These are phyloP conservation scores for Eucalyptus shirleyi DNA, from an alignment of 345 rosid genomes.

Conservation along the genomic window DNA sequence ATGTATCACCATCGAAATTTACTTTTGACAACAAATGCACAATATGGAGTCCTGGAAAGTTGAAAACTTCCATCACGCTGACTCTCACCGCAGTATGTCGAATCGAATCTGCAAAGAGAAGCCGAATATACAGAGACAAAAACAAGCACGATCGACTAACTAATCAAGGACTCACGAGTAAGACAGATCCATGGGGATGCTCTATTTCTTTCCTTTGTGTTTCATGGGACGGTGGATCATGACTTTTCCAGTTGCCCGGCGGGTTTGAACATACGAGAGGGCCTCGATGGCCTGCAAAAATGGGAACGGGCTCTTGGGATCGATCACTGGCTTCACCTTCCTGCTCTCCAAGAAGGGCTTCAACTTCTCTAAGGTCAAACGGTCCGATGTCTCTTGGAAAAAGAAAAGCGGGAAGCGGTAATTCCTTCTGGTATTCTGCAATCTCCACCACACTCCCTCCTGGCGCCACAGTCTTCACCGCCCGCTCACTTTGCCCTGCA, in stretches of 20 bases:
- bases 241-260: slow-evolving; percentile 63
- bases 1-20: background rate
- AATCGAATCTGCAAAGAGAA: background rate
- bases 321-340: slow-evolving; percentile 61
- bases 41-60: background rate
- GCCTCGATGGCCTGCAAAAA: slow-evolving; percentile 51
- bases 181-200: background rate
- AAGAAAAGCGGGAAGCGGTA: slow-evolving; percentile 65
- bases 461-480: slow-evolving; percentile 69
- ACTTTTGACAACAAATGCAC: too few species aligned
- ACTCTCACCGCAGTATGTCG: background rate
- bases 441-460: slow-evolving; percentile 80
- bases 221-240: slow-evolving; percentile 49
- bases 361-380: slow-evolving; percentile 53
- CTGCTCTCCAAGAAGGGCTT: slow-evolving; percentile 67
- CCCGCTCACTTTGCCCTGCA: slow-evolving; percentile 69
- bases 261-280: slow-evolving; percentile 62
- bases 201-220: background rate
- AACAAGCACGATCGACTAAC: background rate
- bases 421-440: slow-evolving; percentile 33
- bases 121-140: background rate
- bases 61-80: background rate
- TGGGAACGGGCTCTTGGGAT: slow-evolving; percentile 70
- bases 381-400: slow-evolving; percentile 72
- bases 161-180: background rate